Conservation (phyloP, 2,329 filamentous ascomycete genomes). For the Calonectria pauciramosa region DNA sequence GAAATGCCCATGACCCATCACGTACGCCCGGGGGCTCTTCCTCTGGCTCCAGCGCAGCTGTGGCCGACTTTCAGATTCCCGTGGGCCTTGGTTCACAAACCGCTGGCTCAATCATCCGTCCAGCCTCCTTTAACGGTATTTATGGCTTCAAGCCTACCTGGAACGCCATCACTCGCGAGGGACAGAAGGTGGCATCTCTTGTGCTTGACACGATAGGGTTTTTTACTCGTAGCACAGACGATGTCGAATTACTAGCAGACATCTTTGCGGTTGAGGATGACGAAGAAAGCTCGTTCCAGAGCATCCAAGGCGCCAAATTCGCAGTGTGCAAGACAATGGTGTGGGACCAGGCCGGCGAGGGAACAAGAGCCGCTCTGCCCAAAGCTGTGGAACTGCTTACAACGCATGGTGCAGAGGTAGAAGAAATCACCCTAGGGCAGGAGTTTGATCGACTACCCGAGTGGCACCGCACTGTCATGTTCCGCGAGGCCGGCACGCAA, state of each 20-base stretch:
- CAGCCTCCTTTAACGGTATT: slow-evolving; percentile 74
- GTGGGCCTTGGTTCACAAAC: slow-evolving; percentile 76
- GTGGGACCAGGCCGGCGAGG: slow-evolving; percentile 62
- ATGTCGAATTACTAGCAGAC: slow-evolving; percentile 69
- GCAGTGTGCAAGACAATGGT: slow-evolving; percentile 67
- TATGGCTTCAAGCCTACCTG: slow-evolving; percentile 78
- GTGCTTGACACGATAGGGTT: slow-evolving; percentile 74
- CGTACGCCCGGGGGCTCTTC: slow-evolving; percentile 71
- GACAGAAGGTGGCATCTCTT: slow-evolving; percentile 69
- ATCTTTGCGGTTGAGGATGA: slow-evolving; percentile 69
- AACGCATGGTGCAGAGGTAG: slow-evolving; percentile 65
- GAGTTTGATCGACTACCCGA: slow-evolving; percentile 63
- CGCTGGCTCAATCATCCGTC: slow-evolving; percentile 73
- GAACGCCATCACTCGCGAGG: slow-evolving; percentile 73
- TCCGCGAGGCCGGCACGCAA: slow-evolving; percentile 64
- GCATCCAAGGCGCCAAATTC: slow-evolving; percentile 64
- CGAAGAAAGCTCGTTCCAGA: slow-evolving; percentile 43
- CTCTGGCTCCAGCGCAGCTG: slow-evolving; percentile 75
- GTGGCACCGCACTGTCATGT: slow-evolving; percentile 67
- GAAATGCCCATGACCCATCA: slow-evolving; percentile 73
- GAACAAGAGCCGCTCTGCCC: slow-evolving; percentile 58
- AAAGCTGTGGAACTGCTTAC: slow-evolving; percentile 56
- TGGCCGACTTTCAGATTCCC: slow-evolving; percentile 74
- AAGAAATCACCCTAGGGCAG: slow-evolving; percentile 66
- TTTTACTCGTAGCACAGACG: slow-evolving; percentile 69